These are phyloP conservation scores for Tulasnella sp. DNA, from an alignment of 768 basidiomycete genomes.

Conservation along the genomic window DNA sequence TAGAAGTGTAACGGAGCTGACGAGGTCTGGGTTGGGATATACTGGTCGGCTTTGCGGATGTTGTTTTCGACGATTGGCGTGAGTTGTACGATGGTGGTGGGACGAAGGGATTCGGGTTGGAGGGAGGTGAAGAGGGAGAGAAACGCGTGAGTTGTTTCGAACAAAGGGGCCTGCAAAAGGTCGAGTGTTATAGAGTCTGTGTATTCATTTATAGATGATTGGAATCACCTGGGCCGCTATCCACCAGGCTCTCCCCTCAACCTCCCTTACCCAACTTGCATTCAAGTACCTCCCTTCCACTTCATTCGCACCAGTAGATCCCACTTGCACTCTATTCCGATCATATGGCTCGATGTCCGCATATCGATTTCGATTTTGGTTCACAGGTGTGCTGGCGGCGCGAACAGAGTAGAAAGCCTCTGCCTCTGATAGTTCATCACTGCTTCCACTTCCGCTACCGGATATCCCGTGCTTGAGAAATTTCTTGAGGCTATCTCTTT, in stretches of 20 bases:
- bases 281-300: slow-evolving; percentile 49
- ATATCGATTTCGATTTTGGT: slow-evolving; percentile 54
- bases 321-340: slow-evolving; percentile 47
- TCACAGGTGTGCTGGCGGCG: slow-evolving; percentile 15
- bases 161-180: slow-evolving; percentile 46
- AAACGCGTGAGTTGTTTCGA: slow-evolving; percentile 59
- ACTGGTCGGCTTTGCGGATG: slow-evolving; percentile 60
- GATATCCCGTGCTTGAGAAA: background rate
- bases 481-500: background rate
- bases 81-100: slow-evolving; percentile 73
- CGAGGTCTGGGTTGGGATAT: slow-evolving; percentile 43
- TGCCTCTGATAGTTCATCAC: background rate
- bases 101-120: slow-evolving; percentile 28
- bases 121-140: slow-evolving; percentile 47
- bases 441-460: background rate
- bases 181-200: background rate
- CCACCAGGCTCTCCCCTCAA: slow-evolving; percentile 64
- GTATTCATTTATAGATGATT: background rate
- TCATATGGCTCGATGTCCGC: slow-evolving; percentile 67
- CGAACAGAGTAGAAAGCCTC: background rate
- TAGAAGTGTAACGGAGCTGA: background rate
- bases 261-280: slow-evolving; percentile 76
- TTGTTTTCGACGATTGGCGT: slow-evolving; percentile 62
- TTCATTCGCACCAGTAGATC: slow-evolving; percentile 20
- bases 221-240: slow-evolving; percentile 55